A percentile compares a stretch with the other conserved stretches of the same genome.
Conservation (phyloP, 208 protist genomes). For the Tritrichomonas musculus region DNA sequence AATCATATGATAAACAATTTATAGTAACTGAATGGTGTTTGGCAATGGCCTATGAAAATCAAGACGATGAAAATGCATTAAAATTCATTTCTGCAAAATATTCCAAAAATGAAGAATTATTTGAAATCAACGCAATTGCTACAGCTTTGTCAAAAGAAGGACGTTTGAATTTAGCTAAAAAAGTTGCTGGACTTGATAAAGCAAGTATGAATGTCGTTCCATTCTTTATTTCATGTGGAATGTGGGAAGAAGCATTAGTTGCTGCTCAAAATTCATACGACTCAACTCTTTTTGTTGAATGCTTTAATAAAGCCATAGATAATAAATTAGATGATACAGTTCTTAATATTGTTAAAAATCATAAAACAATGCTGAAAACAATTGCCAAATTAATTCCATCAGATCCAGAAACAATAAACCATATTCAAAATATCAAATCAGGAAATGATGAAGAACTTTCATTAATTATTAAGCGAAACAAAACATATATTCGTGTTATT, state of each 20-base stretch:
- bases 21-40: neutral
- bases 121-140: neutral
- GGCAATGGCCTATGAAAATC: neutral
- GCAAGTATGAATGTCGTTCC: neutral
- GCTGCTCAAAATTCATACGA: neutral
- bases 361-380: too few species aligned
- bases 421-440: too few species aligned
- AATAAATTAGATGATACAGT: neutral
- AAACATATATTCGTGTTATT: too few species aligned
- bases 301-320: neutral
- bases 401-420: too few species aligned
- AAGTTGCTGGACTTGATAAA: too few species aligned
- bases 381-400: too few species aligned
- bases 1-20: neutral
- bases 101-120: too few species aligned
- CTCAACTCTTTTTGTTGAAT: neutral
- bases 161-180: neutral
- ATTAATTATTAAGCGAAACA: too few species aligned
- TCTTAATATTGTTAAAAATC: too few species aligned
- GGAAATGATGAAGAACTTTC: too few species aligned
- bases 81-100: neutral
- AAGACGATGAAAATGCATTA: neutral
- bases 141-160: neutral
- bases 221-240: neutral
- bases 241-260: neutral